Percentiles rank a stretch among this genome's conserved stretches.
Evolutionary conservation across 768 basidiomycete species (phyloP).

Genomic region (Lactarius psammicola): DNA sequence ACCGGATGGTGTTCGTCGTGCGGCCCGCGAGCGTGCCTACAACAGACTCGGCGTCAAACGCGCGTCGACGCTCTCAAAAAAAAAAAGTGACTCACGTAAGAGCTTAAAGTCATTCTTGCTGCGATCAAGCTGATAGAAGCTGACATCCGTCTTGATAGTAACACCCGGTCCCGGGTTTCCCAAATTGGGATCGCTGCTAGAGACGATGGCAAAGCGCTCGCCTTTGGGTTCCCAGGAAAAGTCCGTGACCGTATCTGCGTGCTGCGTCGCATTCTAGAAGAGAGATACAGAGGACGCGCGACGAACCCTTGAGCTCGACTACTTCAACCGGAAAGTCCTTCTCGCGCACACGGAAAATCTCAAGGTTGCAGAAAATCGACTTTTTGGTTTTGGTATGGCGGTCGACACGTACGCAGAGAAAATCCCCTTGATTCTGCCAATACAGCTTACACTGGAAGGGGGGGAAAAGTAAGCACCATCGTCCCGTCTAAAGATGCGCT

Average conservation of each 20-base stretch:
- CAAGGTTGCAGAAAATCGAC: constrained; percentile 95
- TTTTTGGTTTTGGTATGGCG: constrained; percentile 99
- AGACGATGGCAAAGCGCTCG: constrained; percentile 90
- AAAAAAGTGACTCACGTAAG: constrained; percentile 56
- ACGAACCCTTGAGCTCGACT: constrained; percentile 88
- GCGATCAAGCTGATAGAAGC: constrained; percentile 93
- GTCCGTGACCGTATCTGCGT: constrained; percentile 78
- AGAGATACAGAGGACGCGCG: constrained; percentile 1
- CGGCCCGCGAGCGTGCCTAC: constrained; percentile 74
- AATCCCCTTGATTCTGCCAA: constrained; percentile 99
- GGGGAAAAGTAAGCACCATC: constrained; percentile 1
- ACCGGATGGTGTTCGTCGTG: constrained; percentile 91
- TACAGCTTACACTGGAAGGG: constrained; percentile 83
- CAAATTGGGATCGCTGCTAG: constrained; percentile 89
- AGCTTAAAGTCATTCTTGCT: constrained; percentile 92
- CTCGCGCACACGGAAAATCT: constrained; percentile 96
- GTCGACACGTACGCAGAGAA: constrained; percentile 98
- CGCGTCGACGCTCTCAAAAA: no score
- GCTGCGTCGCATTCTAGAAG: constrained; percentile 34
- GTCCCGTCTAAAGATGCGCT: not conserved
- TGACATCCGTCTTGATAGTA: constrained; percentile 94
- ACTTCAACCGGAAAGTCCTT: constrained; percentile 98
- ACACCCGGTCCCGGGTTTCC: constrained; percentile 87
- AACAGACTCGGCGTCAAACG: constrained; percentile 9
- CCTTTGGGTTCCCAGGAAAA: constrained; percentile 99